A percentile compares a stretch with the other conserved stretches of the same genome.
Evolutionary conservation across 257 asterid species (phyloP).

Genomic region (Solanum chmielewskii): DNA sequence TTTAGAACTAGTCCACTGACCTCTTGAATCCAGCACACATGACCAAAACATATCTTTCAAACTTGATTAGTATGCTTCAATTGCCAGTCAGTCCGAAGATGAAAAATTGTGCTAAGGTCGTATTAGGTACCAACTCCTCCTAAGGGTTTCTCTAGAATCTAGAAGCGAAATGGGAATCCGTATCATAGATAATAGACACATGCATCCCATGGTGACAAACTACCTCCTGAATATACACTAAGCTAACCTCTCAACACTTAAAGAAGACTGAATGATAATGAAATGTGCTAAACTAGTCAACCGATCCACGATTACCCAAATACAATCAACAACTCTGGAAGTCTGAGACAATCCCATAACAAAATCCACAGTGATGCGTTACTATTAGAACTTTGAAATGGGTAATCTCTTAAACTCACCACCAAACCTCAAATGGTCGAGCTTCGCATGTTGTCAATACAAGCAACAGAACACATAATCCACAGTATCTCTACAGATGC

Average conservation of each 20-base stretch:
- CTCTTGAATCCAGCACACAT: background rate
- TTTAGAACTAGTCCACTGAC: background rate
- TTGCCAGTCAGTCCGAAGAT: no score
- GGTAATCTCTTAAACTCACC: background rate
- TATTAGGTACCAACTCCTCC: background rate
- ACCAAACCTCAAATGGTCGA: background rate
- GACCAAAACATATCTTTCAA: background rate
- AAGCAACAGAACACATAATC: no score
- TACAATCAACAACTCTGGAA: background rate
- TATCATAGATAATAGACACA: background rate
- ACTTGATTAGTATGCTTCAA: background rate
- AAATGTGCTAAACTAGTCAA: background rate
- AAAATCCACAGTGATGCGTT: background rate
- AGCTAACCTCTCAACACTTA: background rate
- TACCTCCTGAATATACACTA: background rate
- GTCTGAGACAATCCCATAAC: background rate
- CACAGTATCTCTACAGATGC: background rate
- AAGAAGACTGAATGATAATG: background rate
- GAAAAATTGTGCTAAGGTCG: background rate
- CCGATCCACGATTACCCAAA: background rate
- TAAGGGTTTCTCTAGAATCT: background rate
- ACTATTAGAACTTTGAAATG: background rate
- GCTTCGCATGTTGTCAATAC: no score
- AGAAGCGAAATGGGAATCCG: background rate
- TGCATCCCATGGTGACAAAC: background rate